Conservation (phyloP, 2,329 filamentous ascomycete genomes). For the Fusarium albidum region DNA sequence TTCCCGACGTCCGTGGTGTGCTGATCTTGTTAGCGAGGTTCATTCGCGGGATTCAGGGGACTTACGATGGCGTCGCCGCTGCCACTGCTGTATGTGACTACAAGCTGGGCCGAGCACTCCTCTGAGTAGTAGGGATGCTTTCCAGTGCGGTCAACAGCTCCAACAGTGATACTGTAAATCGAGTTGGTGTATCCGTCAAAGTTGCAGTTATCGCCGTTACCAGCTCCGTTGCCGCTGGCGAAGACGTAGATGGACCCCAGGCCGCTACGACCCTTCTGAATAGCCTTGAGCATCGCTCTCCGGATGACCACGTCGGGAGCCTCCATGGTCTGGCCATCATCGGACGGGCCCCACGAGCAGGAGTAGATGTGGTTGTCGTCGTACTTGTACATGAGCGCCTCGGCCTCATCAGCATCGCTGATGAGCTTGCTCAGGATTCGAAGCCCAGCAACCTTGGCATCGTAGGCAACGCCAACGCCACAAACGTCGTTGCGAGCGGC, state of each 20-base stretch:
- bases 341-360: constrained; percentile 97
- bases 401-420: constrained; percentile 89
- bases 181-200: constrained; percentile 99
- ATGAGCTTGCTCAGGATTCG: constrained; percentile 93
- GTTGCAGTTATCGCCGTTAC: constrained; percentile 93
- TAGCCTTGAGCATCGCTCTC: constrained; percentile 88
- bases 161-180: constrained; percentile 98
- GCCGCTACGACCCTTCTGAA: constrained; percentile 85
- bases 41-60: constrained; percentile 17
- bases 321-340: constrained; percentile 95
- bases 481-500: constrained; percentile 94
- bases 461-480: constrained; percentile 94
- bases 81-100: constrained; percentile 96
- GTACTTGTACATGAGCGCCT: constrained; percentile 90
- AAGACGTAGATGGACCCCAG: constrained; percentile 95
- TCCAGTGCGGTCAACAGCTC: constrained; percentile 87
- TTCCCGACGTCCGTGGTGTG: constrained; percentile 95
- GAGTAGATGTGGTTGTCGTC: constrained; percentile 97
- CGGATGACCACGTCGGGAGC: constrained; percentile 88
- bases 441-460: constrained; percentile 88
- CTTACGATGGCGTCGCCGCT: constrained; percentile 81
- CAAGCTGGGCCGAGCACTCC: constrained; percentile 91
- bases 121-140: constrained; percentile 97
- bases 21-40: constrained; percentile 44
- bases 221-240: constrained; percentile 90